Evolutionary conservation across 2,329 filamentous ascomycete genomes (phyloP), one percentile per base, ranked within the genome.

Genomic region (Hymenoscyphus salicellus): DNA sequence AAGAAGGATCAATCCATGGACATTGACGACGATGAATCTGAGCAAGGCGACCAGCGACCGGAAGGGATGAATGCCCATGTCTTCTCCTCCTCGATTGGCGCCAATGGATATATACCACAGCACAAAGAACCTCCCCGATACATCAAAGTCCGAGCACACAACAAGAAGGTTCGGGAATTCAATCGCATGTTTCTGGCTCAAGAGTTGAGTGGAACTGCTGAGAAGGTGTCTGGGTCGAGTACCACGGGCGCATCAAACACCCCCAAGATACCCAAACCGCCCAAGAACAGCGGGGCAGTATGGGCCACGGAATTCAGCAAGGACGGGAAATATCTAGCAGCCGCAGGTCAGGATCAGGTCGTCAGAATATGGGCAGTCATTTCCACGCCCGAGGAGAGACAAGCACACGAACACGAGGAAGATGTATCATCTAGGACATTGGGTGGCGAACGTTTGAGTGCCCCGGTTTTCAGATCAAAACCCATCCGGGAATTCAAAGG

Each of bases 271-370:
- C 66, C 71, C 14, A 74, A 74, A 61, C 55, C 67, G 10, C 58
- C 64, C 14, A 74, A 71, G 28, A 61, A 66, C 8, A 65, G 81
- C 43, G 85, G 90, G 66, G 93, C 95, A 0, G 88, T 97, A 38
- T 99, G 95, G 95, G 89, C 94, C 0, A 86, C 92, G 68, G 91
- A 95, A 72, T 98, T 98, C 73, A 98, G 94, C 73, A 89, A 89
- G 66, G 94, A 98, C 78, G 95, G 95, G 5, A 91, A 84, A 72
- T 97, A 93, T 75, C 81, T 99, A 20, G 95, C 95, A 5, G 92
- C 92, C n/a, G 95, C 91, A 11, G 95, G 95, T 3, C 91, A 94
- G 70, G 95, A 98, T 75, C 87, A 87, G 68, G 84, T 93, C 17
- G 87, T 99, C 11, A 85, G 94, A 20, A 86, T 98, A 17, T 99